Evolutionary conservation across 2,329 filamentous ascomycete species (phyloP), one percentile per base, ranked within the genome.

Genomic region (Claviceps quebecensis): DNA sequence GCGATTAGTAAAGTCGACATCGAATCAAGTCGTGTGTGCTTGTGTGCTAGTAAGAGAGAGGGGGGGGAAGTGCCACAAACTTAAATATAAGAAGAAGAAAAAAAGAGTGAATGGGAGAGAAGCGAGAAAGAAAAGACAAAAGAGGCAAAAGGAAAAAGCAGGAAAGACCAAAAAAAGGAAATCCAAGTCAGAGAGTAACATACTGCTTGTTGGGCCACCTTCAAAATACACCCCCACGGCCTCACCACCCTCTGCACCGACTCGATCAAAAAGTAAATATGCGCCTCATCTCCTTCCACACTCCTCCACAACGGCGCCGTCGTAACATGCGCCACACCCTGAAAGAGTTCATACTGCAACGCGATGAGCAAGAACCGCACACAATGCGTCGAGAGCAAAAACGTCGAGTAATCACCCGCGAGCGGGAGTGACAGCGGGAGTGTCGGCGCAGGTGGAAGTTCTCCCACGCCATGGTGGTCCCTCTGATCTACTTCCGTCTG

Each of bases 241-340:
- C 65, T 59, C 14, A 63, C 63, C 7, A 69, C 58, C 37, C 57
- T 59, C 52, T 70, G 57, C 6, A 68, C 62, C 14, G 59, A 61
- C 44, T 64, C 56, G 34, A 70, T 63, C 19, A 69, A 56, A 3
- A 55, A 56, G 4, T 61, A 59, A 16, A 70, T 60, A 22, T 64
- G 60, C 1, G 56, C 52, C 26, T 68, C 65, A 49, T 64, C 61
- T 2, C 64, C 61, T 1, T 59, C 55, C 6, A 63, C 62, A 22
- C 62, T 59, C 34, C 63, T 59, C 61, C 65, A 67, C 2, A 67
- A 56, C 5, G 68, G 67, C 7, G 65, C 67, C 1, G 67, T 69
- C 16, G 65, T 68, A 22, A 63, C 59, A 3, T 65, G 60, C 2
- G 59, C 59, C 13, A 70, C 52, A 40, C 69, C 59, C 44, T 59